Evolutionary conservation across 2,329 filamentous ascomycete species (phyloP).

Genomic region (Trichothecium sympodiale): DNA sequence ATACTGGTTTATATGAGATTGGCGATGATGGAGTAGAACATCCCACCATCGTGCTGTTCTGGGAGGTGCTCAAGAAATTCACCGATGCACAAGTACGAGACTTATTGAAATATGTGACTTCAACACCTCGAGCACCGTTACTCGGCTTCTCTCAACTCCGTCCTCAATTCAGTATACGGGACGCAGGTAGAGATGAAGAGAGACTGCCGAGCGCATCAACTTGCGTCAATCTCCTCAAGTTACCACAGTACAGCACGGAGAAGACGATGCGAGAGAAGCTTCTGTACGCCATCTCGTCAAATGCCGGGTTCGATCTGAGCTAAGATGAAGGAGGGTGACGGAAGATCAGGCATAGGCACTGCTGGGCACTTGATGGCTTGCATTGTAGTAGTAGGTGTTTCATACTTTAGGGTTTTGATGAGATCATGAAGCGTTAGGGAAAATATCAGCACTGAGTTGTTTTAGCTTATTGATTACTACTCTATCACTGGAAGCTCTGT

Average conservation of each 20-base stretch:
- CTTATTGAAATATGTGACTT: conserved; percentile 92
- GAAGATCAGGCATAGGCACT: neutral
- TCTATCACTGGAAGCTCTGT: conserved; percentile 34
- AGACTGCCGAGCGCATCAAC: conserved; percentile 88
- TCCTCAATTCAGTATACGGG: conserved; percentile 81
- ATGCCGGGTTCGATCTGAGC: conserved; percentile 83
- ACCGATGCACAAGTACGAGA: conserved; percentile 68
- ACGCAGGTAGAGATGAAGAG: conserved; percentile 50
- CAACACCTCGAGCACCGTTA: conserved; percentile 79
- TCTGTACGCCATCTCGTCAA: conserved; percentile 79
- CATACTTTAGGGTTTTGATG: no score
- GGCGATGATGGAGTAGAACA: conserved; percentile 87
- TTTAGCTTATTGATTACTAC: no score
- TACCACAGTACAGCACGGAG: conserved; percentile 68
- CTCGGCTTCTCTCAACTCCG: conserved; percentile 80
- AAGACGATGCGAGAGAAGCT: conserved; percentile 64
- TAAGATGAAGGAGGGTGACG: conserved; percentile 16
- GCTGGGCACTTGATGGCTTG: neutral
- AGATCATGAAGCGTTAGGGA: no score
- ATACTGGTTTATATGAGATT: conserved; percentile 78
- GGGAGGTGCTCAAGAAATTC: conserved; percentile 73
- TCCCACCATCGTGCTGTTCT: conserved; percentile 76
- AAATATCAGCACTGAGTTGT: no score
- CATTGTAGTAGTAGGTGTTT: neutral
- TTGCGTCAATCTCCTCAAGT: conserved; percentile 87